Evolutionary conservation across 2,329 filamentous ascomycete genomes (phyloP).

Genomic region (Cladosporium sp.): DNA sequence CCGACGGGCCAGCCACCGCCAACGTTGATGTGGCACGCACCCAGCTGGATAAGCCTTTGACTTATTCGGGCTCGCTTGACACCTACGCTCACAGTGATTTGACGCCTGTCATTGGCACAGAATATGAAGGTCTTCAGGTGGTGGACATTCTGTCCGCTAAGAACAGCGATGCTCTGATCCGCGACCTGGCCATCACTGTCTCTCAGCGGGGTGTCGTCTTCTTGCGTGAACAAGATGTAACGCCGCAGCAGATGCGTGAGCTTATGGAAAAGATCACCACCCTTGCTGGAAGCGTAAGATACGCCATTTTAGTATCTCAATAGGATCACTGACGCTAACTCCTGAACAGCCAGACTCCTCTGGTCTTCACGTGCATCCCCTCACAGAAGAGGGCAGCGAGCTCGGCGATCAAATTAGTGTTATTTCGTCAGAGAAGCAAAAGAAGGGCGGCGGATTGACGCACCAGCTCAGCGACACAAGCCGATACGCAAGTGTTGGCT

Average conservation of each 20-base stretch:
- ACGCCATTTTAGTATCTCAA: not conserved
- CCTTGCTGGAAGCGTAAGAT: conserved; percentile 39
- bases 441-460: conserved; percentile 52
- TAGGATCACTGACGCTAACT: not conserved
- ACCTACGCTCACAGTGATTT: conserved; percentile 44
- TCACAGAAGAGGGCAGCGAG: conserved; percentile 51
- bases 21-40: not conserved
- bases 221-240: conserved; percentile 47
- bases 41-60: not conserved
- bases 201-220: conserved; percentile 50
- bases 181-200: conserved; percentile 28
- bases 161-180: conserved; percentile 15
- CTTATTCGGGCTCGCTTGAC: conserved; percentile 36
- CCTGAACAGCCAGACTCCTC: conserved; percentile 42
- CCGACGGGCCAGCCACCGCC: not conserved
- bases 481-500: conserved; percentile 59
- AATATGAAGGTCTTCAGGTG: conserved; percentile 33
- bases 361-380: conserved; percentile 52
- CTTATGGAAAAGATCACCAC: conserved; percentile 43
- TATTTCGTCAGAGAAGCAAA: conserved; percentile 54
- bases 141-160: conserved; percentile 14
- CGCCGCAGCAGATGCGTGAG: conserved; percentile 42
- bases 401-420: conserved; percentile 54
- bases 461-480: conserved; percentile 50
- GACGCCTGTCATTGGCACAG: conserved; percentile 49